Evolutionary conservation across 768 basidiomycete genomes (phyloP).

Genomic region (Suillus subalutaceus): DNA sequence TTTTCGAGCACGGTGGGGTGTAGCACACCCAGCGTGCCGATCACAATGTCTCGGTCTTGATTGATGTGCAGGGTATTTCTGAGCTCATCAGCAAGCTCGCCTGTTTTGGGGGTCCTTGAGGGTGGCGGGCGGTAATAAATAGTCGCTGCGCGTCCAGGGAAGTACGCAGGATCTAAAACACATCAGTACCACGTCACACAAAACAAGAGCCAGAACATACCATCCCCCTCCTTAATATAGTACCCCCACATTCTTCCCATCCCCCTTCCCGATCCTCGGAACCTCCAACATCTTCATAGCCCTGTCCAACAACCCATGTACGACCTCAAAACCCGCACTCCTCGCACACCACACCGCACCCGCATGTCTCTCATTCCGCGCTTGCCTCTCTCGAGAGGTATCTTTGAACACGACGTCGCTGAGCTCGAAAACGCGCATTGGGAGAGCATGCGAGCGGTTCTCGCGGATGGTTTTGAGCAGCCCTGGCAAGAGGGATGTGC

Average conservation of each 20-base stretch:
- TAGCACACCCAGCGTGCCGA: conserved; percentile 91
- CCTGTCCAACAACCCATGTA: conserved; percentile 92
- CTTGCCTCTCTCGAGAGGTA: conserved; percentile 70
- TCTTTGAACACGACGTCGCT: conserved; percentile 95
- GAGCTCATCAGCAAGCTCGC: conserved; percentile 42
- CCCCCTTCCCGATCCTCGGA: conserved; percentile 66
- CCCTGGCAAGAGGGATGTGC: conserved; percentile 93
- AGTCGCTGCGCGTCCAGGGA: conserved; percentile 92
- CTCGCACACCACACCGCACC: conserved; percentile 96
- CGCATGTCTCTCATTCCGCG: conserved; percentile 85
- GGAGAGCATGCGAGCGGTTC: conserved; percentile 91
- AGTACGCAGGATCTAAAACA: conserved; percentile 81
- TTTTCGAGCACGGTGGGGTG: conserved; percentile 91
- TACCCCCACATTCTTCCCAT: conserved; percentile 80
- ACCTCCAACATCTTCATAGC: conserved; percentile 97
- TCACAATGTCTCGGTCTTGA: conserved; percentile 58
- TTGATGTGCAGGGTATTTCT: conserved; percentile 43
- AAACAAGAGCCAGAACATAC: conserved; percentile 45
- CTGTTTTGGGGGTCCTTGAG: not conserved
- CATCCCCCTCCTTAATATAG: conserved; percentile 85
- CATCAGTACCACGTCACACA: conserved; percentile 12
- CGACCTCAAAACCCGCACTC: conserved; percentile 94
- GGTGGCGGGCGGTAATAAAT: conserved; percentile 78
- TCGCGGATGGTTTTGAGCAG: conserved; percentile 96
- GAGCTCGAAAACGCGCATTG: conserved; percentile 92